Conservation (phyloP, 805 yeast species). For the Wickerhamiella azyma region DNA sequence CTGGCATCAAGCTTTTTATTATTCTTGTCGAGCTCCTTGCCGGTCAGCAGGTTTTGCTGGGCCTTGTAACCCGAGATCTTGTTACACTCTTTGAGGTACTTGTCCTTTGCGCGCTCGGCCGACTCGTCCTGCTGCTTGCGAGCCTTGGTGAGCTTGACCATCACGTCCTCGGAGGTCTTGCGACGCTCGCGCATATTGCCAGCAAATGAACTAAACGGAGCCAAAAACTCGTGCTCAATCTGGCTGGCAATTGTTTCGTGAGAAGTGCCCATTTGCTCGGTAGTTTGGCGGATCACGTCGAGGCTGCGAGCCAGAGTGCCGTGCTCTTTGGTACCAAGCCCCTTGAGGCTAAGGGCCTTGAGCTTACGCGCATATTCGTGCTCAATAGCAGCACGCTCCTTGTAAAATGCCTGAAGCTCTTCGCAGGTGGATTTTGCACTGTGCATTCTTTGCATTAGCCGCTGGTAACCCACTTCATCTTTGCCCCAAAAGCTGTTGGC, state of each 20-base stretch:
- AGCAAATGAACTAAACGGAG: slow-evolving; percentile 41
- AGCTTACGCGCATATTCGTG: slow-evolving; percentile 55
- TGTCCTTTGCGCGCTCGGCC: slow-evolving; percentile 28
- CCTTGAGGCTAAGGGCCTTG: slow-evolving; percentile 35
- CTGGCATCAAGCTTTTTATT: slow-evolving; percentile 42
- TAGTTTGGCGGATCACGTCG: slow-evolving; percentile 44
- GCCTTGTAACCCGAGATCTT: slow-evolving; percentile 47
- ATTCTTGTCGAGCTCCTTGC: slow-evolving; percentile 52
- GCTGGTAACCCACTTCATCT: slow-evolving; percentile 46
- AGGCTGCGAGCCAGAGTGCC: slow-evolving; percentile 49
- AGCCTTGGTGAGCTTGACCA: slow-evolving; percentile 40
- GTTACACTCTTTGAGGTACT: slow-evolving; percentile 45
- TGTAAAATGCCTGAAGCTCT: slow-evolving; percentile 35
- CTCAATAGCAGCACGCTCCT: slow-evolving; percentile 47
- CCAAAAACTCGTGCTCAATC: slow-evolving; percentile 36
- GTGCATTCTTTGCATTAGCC: slow-evolving; percentile 42
- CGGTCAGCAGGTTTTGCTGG: slow-evolving; percentile 54
- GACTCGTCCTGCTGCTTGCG: slow-evolving; percentile 27
- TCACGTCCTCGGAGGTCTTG: slow-evolving; percentile 42
- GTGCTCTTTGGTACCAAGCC: slow-evolving; percentile 42
- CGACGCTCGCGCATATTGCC: slow-evolving; percentile 39
- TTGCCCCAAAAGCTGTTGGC: slow-evolving; percentile 36
- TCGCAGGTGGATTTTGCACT: slow-evolving; percentile 47
- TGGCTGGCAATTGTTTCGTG: slow-evolving; percentile 41
- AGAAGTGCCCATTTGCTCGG: slow-evolving; percentile 42